Base-by-base conservation (phyloP, 805 yeast genomes). In the Kluyveromyces dobzhanskii region DNA sequence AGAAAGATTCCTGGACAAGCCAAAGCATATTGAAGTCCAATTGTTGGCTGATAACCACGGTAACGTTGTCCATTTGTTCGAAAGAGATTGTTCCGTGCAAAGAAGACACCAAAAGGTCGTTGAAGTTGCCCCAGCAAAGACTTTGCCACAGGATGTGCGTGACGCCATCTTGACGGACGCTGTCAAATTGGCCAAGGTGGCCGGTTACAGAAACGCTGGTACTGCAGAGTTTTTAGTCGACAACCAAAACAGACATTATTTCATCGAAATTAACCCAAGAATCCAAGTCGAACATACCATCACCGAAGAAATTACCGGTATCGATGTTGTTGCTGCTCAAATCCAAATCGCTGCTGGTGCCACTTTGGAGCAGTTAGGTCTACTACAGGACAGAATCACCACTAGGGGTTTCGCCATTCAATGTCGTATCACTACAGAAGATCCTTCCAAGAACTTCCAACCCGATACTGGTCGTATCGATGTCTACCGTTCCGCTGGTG, bases 291-390 rank as follows among this genome's bases (percentile, higher is more conserved):
- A 90, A 72, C 98, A 90, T 68, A 90, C 98, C 37, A 92, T 90
- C 65, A 88, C 97, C 40, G 98, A 90, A 69, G 98, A 90, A 67
- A 92, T 90, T 61, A 92, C 98, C 10, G 98, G 98, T 50, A 92
- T 90, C 45, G 98, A 90, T 66, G 72, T 90, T 48, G 97, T 90
- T 27, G 95, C 97, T 45, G 97, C 97, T 13, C 98, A 90, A 71
- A 88, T 90, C 57, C 98, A 90, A 71, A 86, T 90, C 56, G 97
- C 97, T 34, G 97, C 97, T 2, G 98, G 98, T 56, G 98, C 98
- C 23, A 75, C 94, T 3, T 73, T 92, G 53, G 81, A 77, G 51
- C 95, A 92, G 61, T 72, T 92, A 53, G 97, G 97, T 14, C 72
- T 92, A 46, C 70, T 88, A 50, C 98, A 92, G 69, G 96, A 90